Conservation (phyloP, 352 stramenopile species). For the Globisporangium iwayamae region DNA sequence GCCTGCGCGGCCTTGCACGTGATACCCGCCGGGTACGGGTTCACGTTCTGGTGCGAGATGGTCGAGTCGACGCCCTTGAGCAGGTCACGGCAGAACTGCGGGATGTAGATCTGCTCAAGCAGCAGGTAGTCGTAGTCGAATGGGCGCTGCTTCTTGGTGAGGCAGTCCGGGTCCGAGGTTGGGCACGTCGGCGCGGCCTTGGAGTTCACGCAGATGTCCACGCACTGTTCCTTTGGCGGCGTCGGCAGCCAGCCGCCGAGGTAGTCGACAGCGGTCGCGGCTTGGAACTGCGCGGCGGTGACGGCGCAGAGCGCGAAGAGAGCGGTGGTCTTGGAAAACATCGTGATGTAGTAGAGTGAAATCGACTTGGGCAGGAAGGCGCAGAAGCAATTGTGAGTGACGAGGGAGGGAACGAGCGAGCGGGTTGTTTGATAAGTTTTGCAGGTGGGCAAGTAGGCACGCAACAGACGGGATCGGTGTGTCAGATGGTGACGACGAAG, state of each 20-base stretch:
- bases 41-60: conserved; percentile 80
- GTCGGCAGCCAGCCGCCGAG: conserved; percentile 53
- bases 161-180: conserved; percentile 43
- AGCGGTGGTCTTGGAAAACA: conserved; percentile 16
- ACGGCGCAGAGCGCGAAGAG: conserved; percentile 12
- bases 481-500: conserved; percentile 1
- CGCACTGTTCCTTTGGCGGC: conserved; percentile 48
- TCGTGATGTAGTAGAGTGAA: neutral
- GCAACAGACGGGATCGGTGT: neutral
- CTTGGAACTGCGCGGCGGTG: conserved; percentile 13
- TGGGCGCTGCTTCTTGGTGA: conserved; percentile 60
- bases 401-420: neutral
- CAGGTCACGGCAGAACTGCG: conserved; percentile 80
- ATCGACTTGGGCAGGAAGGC: conserved; percentile 1
- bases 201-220: conserved; percentile 75
- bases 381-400: conserved; percentile 12
- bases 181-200: conserved; percentile 54
- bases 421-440: neutral
- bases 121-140: conserved; percentile 78
- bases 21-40: conserved; percentile 54
- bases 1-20: conserved; percentile 31
- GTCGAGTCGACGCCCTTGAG: conserved; percentile 69
- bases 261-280: conserved; percentile 42
- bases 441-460: neutral
- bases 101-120: conserved; percentile 74